Conservation (phyloP, 371 early-diverging fungal genomes). For the Blyttiomyces sp. region DNA sequence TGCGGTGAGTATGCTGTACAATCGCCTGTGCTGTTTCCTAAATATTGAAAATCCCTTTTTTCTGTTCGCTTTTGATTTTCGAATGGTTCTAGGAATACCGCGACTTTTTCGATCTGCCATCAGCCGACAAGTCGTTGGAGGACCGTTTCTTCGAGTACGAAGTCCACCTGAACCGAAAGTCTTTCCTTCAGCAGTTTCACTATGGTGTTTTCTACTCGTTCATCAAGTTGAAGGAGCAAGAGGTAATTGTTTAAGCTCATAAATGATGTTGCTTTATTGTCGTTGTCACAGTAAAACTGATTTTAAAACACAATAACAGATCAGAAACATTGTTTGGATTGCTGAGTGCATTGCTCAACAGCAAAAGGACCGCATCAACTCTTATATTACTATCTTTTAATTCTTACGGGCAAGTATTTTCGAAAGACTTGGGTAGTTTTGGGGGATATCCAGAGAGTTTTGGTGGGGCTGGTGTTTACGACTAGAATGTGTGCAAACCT, state of each 20-base stretch:
- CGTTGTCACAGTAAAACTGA: too few relatives aligned
- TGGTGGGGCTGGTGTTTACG: too few relatives aligned
- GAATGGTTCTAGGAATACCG: slow-evolving; percentile 64
- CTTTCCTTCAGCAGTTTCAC: slow-evolving; percentile 96
- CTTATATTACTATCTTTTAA: slow-evolving; percentile 87
- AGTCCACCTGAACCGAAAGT: slow-evolving; percentile 85
- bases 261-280: too few relatives aligned
- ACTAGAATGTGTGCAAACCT: too few relatives aligned
- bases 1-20: slow-evolving; percentile 51
- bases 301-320: too few relatives aligned
- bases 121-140: slow-evolving; percentile 68
- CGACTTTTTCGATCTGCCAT: slow-evolving; percentile 45
- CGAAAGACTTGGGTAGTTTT: too few relatives aligned
- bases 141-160: slow-evolving; percentile 94
- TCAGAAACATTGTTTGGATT: slow-evolving; percentile 99
- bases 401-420: too few relatives aligned
- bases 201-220: slow-evolving; percentile 96
- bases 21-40: neutral
- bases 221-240: slow-evolving; percentile 98
- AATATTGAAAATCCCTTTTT: neutral
- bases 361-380: slow-evolving; percentile 90
- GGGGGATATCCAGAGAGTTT: too few relatives aligned
- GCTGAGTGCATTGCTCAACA: slow-evolving; percentile 98
- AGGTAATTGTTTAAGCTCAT: too few relatives aligned
- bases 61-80: neutral